These are phyloP conservation scores for Trichophyton simii DNA, from an alignment of 2,329 filamentous ascomycete genomes.

Conservation along the genomic window DNA sequence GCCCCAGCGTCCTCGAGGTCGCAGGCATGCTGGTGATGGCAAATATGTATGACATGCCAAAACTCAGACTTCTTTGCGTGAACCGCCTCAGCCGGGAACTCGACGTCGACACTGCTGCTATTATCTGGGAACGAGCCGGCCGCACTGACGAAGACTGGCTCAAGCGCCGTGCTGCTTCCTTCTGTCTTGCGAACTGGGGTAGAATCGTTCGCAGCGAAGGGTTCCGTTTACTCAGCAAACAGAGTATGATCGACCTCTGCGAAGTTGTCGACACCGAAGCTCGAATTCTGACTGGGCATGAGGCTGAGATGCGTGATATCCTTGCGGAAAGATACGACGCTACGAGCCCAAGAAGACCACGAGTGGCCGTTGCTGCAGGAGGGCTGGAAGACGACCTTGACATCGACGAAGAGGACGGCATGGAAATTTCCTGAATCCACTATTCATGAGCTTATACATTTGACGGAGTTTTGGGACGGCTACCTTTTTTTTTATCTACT, in stretches of 20 bases:
- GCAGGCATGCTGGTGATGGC: constrained; percentile 94
- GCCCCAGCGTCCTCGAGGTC: constrained; percentile 61
- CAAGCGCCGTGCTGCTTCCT: constrained; percentile 71
- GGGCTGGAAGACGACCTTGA: constrained; percentile 30
- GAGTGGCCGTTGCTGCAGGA: constrained; percentile 12
- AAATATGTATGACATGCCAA: constrained; percentile 94
- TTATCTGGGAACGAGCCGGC: constrained; percentile 89
- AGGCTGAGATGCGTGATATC: constrained; percentile 50
- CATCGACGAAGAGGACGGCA: constrained; percentile 36
- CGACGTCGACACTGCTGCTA: constrained; percentile 85
- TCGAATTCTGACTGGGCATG: constrained; percentile 77
- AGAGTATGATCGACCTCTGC: constrained; percentile 76
- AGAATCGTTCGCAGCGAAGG: constrained; percentile 79
- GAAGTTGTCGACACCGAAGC: constrained; percentile 90
- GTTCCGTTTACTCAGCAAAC: constrained; percentile 67
- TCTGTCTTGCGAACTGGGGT: constrained; percentile 90
- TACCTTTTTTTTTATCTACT: neutral
- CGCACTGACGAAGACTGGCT: constrained; percentile 90
- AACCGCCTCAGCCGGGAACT: constrained; percentile 82
- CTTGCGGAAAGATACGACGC: constrained; percentile 10
- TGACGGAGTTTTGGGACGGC: constrained; percentile 1
- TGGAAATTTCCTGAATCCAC: constrained; percentile 27
- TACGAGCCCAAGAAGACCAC: constrained; percentile 21
- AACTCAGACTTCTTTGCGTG: constrained; percentile 79
- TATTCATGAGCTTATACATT: neutral